Percentiles rank a stretch among this genome's conserved stretches.
Conservation (phyloP, 2,329 filamentous ascomycete species). For the Xylaria digitata region DNA sequence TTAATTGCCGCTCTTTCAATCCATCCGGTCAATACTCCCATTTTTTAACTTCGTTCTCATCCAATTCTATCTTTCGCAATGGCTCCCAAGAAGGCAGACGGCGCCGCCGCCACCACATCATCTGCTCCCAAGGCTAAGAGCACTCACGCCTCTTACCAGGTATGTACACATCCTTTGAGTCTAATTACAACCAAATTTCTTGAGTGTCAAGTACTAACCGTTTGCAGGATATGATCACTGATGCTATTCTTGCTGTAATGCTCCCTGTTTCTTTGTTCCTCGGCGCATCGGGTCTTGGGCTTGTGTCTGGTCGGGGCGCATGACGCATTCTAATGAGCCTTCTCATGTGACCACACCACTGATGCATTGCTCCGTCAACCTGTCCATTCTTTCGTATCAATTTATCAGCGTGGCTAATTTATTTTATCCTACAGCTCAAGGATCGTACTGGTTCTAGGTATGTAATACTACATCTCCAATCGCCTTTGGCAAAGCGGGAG, state of each 20-base stretch:
- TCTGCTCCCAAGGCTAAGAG: slow-evolving; percentile 62
- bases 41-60: slow-evolving; percentile 39
- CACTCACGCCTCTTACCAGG: slow-evolving; percentile 69
- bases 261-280: slow-evolving; percentile 48
- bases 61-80: slow-evolving; percentile 56
- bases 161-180: slow-evolving; percentile 52
- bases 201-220: slow-evolving; percentile 51
- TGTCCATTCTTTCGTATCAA: neutral
- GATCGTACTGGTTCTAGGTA: slow-evolving; percentile 70
- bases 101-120: slow-evolving; percentile 34
- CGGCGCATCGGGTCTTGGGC: slow-evolving; percentile 52
- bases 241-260: slow-evolving; percentile 71
- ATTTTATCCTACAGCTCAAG: slow-evolving; percentile 62
- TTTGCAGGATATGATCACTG: slow-evolving; percentile 70
- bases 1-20: slow-evolving; percentile 45
- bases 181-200: slow-evolving; percentile 30
- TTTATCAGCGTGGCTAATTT: slow-evolving; percentile 16
- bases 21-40: slow-evolving; percentile 36
- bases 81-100: slow-evolving; percentile 69
- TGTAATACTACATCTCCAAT: slow-evolving; percentile 26
- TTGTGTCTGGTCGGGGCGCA: slow-evolving; percentile 44
- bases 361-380: slow-evolving; percentile 1
- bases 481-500: slow-evolving; percentile 20
- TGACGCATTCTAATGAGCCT: slow-evolving; percentile 13
- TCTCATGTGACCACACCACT: slow-evolving; percentile 16